phyloP scores from a whole-genome alignment of 768 basidiomycete species.

The Ephemerocybe angulata region DNA sequence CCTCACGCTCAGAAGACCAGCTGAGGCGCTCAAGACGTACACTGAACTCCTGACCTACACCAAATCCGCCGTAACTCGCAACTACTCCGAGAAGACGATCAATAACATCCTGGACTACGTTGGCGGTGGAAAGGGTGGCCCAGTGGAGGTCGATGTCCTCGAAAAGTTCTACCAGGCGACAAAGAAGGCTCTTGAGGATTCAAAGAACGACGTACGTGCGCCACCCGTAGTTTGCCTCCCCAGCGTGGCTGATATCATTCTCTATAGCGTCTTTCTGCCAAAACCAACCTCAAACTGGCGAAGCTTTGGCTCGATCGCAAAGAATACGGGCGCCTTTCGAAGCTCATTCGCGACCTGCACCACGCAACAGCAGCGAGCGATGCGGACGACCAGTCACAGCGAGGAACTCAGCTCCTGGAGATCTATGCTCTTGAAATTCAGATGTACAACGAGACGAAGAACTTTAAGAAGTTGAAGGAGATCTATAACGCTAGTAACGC shows the following conservation, averaged over 20 bases:
- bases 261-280: constrained; percentile 79
- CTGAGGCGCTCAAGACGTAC: constrained; percentile 84
- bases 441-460: constrained; percentile 97
- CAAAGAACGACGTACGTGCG: constrained; percentile 86
- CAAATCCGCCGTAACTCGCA: constrained; percentile 91
- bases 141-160: constrained; percentile 77
- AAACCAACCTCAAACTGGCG: constrained; percentile 95
- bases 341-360: constrained; percentile 79
- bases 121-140: constrained; percentile 79
- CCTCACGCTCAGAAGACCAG: constrained; percentile 70
- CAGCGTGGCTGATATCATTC: not conserved
- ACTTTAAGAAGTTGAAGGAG: constrained; percentile 97
- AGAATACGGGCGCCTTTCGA: constrained; percentile 81
- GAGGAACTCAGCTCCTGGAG: constrained; percentile 91
- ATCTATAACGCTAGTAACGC: constrained; percentile 94
- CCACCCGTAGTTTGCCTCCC: not conserved
- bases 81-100: constrained; percentile 97
- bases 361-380: constrained; percentile 59
- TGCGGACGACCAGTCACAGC: constrained; percentile 83
- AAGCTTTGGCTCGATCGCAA: constrained; percentile 96
- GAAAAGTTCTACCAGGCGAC: constrained; percentile 96
- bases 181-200: constrained; percentile 83
- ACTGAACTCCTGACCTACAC: constrained; percentile 86
- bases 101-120: constrained; percentile 98
- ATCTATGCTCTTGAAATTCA: constrained; percentile 98